Conservation (phyloP, 2,329 filamentous ascomycete genomes). For the Ambrosiella xylebori region DNA sequence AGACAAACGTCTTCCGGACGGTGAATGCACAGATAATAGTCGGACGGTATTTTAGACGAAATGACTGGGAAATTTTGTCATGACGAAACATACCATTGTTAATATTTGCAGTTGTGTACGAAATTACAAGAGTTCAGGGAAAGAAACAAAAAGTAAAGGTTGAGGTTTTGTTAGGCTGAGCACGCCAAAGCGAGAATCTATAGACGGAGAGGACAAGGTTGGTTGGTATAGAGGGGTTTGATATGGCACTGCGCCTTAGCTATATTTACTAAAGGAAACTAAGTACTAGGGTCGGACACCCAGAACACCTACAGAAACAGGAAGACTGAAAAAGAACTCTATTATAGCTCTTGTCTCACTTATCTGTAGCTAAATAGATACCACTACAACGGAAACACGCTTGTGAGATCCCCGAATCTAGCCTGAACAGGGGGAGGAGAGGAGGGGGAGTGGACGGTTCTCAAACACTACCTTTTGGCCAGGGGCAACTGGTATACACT, state of each 20-base stretch:
- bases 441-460: neutral
- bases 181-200: neutral
- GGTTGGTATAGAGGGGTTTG: neutral
- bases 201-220: neutral
- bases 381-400: neutral
- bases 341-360: too few species aligned
- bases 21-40: neutral
- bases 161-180: slow-evolving; percentile 8
- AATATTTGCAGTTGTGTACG: neutral
- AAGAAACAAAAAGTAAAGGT: slow-evolving; percentile 4
- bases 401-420: neutral
- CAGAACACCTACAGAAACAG: neutral
- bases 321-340: neutral
- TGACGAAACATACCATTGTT: slow-evolving; percentile 11
- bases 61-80: neutral
- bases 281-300: too few species aligned
- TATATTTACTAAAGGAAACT: too few species aligned
- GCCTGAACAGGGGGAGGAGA: slow-evolving; percentile 2
- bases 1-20: neutral
- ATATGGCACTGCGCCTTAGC: too few species aligned
- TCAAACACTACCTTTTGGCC: too few species aligned
- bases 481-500: too few species aligned
- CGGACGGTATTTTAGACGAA: neutral
- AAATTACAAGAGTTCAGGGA: slow-evolving; percentile 2
- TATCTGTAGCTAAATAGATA: too few species aligned